These are phyloP conservation scores for Lablab purpureus DNA, from an alignment of 306 rosid species.

Conservation along the genomic window DNA sequence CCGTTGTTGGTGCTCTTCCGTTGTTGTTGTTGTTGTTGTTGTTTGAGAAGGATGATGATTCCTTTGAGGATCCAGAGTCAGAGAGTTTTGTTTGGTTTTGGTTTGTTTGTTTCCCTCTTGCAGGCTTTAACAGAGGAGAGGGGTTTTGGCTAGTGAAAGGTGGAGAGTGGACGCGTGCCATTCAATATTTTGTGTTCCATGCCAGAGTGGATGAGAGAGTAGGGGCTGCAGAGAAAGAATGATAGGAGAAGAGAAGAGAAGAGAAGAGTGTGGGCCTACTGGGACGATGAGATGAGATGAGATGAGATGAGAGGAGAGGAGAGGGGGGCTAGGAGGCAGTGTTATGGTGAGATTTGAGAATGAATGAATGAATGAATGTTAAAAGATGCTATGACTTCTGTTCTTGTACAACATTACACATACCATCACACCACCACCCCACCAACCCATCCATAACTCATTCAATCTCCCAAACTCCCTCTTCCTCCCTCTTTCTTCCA, in stretches of 20 bases:
- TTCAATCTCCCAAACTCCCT: conserved; percentile 29
- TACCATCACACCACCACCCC: conserved; percentile 6
- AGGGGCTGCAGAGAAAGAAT: neutral
- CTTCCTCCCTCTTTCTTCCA: conserved; percentile 7
- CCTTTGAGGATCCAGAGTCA: conserved; percentile 82
- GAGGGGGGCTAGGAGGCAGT: no score
- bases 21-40: neutral
- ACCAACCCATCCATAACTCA: conserved; percentile 36
- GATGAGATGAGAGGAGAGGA: no score
- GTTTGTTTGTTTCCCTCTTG: no score
- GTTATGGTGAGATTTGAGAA: neutral
- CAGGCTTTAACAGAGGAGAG: neutral
- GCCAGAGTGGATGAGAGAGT: neutral
- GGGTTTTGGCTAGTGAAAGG: neutral
- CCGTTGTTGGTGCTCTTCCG: neutral
- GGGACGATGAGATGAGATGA: no score
- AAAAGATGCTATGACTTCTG: conserved; percentile 63
- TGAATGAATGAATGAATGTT: conserved; percentile 35
- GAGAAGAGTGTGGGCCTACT: no score
- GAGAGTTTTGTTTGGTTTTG: neutral
- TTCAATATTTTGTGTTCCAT: neutral
- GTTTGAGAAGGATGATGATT: conserved; percentile 41
- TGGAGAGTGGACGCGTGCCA: neutral
- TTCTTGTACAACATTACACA: conserved; percentile 43
- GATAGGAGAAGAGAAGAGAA: no score